Evolutionary conservation across 75 land plant genomes (phyloP).

Genomic region (Gnetum montanum): DNA sequence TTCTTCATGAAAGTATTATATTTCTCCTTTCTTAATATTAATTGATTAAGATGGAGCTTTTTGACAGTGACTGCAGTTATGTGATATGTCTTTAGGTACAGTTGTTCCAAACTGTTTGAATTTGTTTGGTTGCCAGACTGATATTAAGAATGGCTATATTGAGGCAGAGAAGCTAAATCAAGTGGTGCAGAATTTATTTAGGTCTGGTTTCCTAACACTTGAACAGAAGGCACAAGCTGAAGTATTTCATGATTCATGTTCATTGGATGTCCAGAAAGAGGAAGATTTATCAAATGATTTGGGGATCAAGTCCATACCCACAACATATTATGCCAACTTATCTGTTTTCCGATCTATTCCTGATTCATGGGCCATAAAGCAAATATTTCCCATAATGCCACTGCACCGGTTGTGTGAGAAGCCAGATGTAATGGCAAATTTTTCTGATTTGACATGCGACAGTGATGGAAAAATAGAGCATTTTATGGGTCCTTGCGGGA

Average conservation of each 20-base stretch:
- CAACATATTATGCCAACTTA: conserved; percentile 32
- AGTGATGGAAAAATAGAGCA: conserved; percentile 35
- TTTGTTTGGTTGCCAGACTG: conserved; percentile 11
- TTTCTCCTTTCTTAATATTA: too few relatives aligned
- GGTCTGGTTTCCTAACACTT: conserved; percentile 33
- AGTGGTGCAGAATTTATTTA: conserved; percentile 27
- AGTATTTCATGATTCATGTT: conserved; percentile 23
- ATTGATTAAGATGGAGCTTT: not conserved
- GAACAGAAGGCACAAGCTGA: conserved; percentile 43
- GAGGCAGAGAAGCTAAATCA: conserved; percentile 33
- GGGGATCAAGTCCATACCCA: conserved; percentile 12
- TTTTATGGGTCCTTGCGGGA: conserved; percentile 27
- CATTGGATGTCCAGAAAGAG: conserved; percentile 16
- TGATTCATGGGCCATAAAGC: conserved; percentile 35
- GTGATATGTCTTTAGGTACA: conserved; percentile 1
- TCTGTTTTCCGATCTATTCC: conserved; percentile 39
- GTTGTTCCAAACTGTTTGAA: not conserved
- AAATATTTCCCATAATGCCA: conserved; percentile 36
- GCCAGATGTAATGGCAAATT: conserved; percentile 21
- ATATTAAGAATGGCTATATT: conserved; percentile 25
- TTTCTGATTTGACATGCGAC: conserved; percentile 38
- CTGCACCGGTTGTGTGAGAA: conserved; percentile 24
- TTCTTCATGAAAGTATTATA: too few relatives aligned
- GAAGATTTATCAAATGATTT: conserved; percentile 25
- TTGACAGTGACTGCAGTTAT: not conserved